Base-by-base conservation (phyloP, 2,329 filamentous ascomycete species). In the Capronia epimyces region DNA sequence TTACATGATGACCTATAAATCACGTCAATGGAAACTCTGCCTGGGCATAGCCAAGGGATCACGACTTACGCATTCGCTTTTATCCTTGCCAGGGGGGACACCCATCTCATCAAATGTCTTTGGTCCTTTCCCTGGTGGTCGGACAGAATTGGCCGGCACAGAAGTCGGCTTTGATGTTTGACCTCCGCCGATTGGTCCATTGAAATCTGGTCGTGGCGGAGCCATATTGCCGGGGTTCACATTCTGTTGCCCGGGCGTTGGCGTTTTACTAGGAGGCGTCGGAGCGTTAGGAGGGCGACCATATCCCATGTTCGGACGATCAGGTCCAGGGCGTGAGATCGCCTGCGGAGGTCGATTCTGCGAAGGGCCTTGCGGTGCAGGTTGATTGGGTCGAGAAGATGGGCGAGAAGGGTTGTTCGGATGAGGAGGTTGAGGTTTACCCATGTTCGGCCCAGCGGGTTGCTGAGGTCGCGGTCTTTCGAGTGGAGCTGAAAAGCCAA, bases 71-170 rank as follows among this genome's bases (percentile, higher is more conserved):
- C 91, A 98, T 70, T 97, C 90, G 60, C 81, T 80, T n/a, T 95
- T 87, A 55, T 84, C 79, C 69, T 93, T 90, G 42, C 78, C 83
- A 63, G 83, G 79, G 5, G 89, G 88, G 62, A 98, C 91, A 32
- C 93, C 93, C 93, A 98, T 98, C 66, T 94, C 90, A 66, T 96
- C 91, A 67, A 98, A 98, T 0, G 93, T 97, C 62, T 93, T 88
- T 1, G 93, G 91, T 9, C 91, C 93, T 65, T 89, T 87, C 43
- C 77, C 78, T 12, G 66, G 67, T 54, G 51, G 61, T 46, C 50
- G 46, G 13, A 52, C 56, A 43, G 53, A 59, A 16, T 63, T 60
- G 27, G 68, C 64, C 32, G 55, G 43, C 13, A 72, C 70, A 2
- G 73, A 58, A 57, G 71, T 67, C 16, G 70, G 63, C 5, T 72